Base-by-base conservation (phyloP, 495 filamentous ascomycete genomes). In the Podospora fimiseda region DNA sequence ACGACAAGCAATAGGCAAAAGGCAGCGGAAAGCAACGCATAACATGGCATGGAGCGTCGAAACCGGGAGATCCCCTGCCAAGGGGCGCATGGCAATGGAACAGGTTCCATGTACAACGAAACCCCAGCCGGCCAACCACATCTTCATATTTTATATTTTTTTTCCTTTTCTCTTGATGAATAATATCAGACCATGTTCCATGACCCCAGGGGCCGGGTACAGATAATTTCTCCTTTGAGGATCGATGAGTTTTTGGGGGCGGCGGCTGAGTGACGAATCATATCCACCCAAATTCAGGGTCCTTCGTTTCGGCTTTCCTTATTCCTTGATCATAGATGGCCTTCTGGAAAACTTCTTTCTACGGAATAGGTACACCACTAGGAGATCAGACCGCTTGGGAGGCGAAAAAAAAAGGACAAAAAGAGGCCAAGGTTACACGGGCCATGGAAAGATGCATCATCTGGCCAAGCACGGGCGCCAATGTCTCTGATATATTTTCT, bases 41-140 rank as follows among this genome's bases (percentile, higher is more conserved):
- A 46, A 46, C 21, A 47, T 22, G 20, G 33, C 44, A 47, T 27
- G 44, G 44, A n/a, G 20, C 21, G 22, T 13, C 27, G 20, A 44
- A 22, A 19, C 42, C 21, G 44, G 44, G 23, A 30, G 44, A 47
- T 47, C 24, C 44, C 44, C 44, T 47, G 44, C 44, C 44, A 47
- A 47, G 44, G 13, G 44, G 44, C 23, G 44, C 23, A 22, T 47
- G 44, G 44, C 22, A n/a, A 47, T n/a, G 9, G 20, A 27, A 15
- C 20, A 33, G 21, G 44, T 33, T 30, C 13, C 44, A n/a, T n/a
- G n/a, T n/a, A n/a, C n/a, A n/a, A n/a, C n/a, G n/a, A n/a, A n/a
- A n/a, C 21, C 21, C 44, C 44, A 47, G 19, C 44, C 20, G n/a
- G 20, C 44, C 44, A 27, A 14, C 33, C 43, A 45, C n/a, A n/a